Evolutionary conservation across 192 early-diverging fungal genomes (phyloP).

Genomic region (Thamnidium elegans): DNA sequence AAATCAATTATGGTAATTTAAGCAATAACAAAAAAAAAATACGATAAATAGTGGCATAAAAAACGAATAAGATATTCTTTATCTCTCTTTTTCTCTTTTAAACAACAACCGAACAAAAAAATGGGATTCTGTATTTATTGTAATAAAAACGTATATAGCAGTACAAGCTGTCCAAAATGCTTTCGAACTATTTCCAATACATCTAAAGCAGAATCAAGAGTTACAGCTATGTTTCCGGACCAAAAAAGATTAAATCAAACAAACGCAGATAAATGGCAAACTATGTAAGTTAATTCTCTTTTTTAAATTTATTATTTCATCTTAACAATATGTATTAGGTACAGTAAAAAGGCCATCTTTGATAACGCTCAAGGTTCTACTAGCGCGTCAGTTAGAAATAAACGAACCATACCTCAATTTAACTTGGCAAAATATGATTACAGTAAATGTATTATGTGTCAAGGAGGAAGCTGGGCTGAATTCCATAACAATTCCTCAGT

Average conservation of each 20-base stretch:
- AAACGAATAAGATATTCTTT: background rate
- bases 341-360: conserved; percentile 9
- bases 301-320: background rate
- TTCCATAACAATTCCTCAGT: too few species aligned
- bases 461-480: too few species aligned
- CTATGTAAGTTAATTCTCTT: conserved; percentile 7
- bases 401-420: conserved; percentile 8
- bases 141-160: conserved; percentile 13
- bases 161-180: background rate
- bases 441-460: too few species aligned
- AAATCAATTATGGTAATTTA: background rate
- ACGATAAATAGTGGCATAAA: background rate
- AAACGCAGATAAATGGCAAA: conserved; percentile 10
- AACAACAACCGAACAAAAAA: background rate
- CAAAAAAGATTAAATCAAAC: background rate
- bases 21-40: background rate
- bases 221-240: background rate
- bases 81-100: background rate
- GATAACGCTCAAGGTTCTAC: background rate
- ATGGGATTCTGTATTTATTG: conserved; percentile 15
- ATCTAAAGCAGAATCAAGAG: background rate
- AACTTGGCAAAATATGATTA: background rate
- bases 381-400: background rate
- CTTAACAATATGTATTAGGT: background rate
- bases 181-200: background rate